These are phyloP conservation scores for Argentina anserina DNA, from an alignment of 306 rosid species.

Conservation along the genomic window DNA sequence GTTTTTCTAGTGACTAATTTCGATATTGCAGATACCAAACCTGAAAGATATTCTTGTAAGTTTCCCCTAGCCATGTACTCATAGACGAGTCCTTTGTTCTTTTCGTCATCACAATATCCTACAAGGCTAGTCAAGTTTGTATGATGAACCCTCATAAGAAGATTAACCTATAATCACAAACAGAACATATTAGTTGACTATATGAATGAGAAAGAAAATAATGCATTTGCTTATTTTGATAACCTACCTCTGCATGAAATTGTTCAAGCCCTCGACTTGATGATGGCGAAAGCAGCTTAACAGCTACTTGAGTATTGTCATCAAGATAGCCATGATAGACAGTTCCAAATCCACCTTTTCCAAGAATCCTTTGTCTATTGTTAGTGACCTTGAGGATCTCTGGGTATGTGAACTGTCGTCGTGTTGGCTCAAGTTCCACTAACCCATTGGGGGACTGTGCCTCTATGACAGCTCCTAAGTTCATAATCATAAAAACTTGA, in stretches of 20 bases:
- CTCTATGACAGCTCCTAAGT: background rate
- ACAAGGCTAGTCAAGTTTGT: constrained; percentile 38
- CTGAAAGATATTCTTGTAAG: constrained; percentile 26
- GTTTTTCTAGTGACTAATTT: too few species aligned
- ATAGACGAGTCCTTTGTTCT: constrained; percentile 21
- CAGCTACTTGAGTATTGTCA: constrained; percentile 44
- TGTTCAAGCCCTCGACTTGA: constrained; percentile 42
- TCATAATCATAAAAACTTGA: too few species aligned
- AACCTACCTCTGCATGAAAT: constrained; percentile 56
- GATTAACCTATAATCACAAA: constrained; percentile 22
- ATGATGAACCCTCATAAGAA: constrained; percentile 39
- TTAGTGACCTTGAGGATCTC: constrained; percentile 40
- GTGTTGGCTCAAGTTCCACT: constrained; percentile 19
- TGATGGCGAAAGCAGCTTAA: constrained; percentile 47
- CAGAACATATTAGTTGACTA: too few species aligned
- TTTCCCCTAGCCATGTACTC: constrained; percentile 38
- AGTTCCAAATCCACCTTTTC: constrained; percentile 48
- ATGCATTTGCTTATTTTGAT: background rate
- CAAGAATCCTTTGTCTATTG: constrained; percentile 39
- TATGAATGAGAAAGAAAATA: too few species aligned
- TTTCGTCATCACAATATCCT: constrained; percentile 32
- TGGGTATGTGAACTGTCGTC: constrained; percentile 32
- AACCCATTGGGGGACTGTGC: background rate
- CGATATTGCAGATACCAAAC: too few species aligned
- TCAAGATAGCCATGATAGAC: constrained; percentile 45